Conservation (phyloP, 2,329 filamentous ascomycete genomes). For the Dryadomyces quercus-mongolicae region DNA sequence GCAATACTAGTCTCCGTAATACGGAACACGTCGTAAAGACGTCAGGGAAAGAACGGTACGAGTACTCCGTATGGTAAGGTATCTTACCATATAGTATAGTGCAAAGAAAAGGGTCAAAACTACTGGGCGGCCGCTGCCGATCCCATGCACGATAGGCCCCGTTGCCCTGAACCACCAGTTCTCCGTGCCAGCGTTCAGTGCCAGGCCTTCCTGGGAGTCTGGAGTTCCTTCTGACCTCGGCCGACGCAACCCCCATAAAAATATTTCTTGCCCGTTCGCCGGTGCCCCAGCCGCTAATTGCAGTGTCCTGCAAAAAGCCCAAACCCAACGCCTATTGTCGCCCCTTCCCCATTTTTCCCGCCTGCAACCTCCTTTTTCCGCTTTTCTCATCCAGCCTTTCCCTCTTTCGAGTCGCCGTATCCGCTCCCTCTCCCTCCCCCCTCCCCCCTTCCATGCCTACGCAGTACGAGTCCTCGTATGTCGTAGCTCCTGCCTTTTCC, state of each 20-base stretch:
- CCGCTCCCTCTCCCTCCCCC: too few relatives aligned
- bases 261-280: not conserved
- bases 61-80: too few relatives aligned
- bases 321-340: not conserved
- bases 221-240: not conserved
- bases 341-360: not conserved
- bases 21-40: too few relatives aligned
- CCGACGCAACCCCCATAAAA: not conserved
- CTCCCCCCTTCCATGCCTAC: too few relatives aligned
- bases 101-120: not conserved
- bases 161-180: slow-evolving; percentile 1
- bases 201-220: not conserved
- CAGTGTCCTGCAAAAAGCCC: not conserved
- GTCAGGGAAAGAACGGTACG: too few relatives aligned
- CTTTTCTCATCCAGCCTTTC: not conserved
- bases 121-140: not conserved
- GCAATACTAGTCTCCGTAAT: too few relatives aligned
- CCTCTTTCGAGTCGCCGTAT: not conserved
- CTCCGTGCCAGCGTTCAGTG: not conserved
- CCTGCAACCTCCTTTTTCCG: not conserved
- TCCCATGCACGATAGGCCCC: not conserved
- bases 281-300: not conserved
- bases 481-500: not conserved
- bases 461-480: not conserved
- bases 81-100: too few relatives aligned